Percentiles rank a stretch among this genome's conserved stretches.
Conservation (phyloP, 1,284 basidiomycete species). For the Leccinum insolens region DNA sequence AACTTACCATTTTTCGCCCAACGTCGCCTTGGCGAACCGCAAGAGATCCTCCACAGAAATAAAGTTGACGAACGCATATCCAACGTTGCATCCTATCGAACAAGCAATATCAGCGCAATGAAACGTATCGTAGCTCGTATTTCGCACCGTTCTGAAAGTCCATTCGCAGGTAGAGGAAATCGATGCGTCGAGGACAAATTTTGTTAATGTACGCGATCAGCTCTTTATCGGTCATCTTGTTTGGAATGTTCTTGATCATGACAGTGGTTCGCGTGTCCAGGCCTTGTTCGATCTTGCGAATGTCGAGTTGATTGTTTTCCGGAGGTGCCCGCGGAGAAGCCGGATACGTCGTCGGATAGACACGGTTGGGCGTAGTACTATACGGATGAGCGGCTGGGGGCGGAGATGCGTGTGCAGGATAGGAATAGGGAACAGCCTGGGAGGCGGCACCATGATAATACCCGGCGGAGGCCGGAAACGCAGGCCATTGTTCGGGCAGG, state of each 20-base stretch:
- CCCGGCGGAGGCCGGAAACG: conserved; percentile 28
- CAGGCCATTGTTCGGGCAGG: conserved; percentile 33
- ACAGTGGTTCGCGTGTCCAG: conserved; percentile 81
- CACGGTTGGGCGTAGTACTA: conserved; percentile 18
- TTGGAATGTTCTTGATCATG: conserved; percentile 89
- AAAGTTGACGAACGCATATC: conserved; percentile 88
- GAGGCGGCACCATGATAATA: conserved; percentile 33
- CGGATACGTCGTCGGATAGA: conserved; percentile 30
- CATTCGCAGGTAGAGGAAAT: conserved; percentile 86
- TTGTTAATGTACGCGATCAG: conserved; percentile 68
- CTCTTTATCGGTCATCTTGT: conserved; percentile 83
- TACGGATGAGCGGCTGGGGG: conserved; percentile 28
- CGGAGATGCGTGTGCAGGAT: conserved; percentile 31
- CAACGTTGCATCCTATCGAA: conserved; percentile 77
- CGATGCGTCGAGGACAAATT: conserved; percentile 70
- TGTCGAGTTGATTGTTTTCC: conserved; percentile 70
- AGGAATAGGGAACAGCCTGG: conserved; percentile 29
- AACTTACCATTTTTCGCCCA: conserved; percentile 76
- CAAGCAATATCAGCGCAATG: conserved; percentile 17
- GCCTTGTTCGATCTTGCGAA: conserved; percentile 72
- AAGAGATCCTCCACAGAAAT: conserved; percentile 76
- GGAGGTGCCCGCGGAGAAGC: conserved; percentile 36
- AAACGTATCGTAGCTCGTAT: conserved; percentile 18
- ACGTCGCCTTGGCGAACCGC: conserved; percentile 67
- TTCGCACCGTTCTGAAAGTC: conserved; percentile 75